Percentiles rank a stretch among this genome's conserved stretches.
These are phyloP conservation scores for Euphorbia lathyris DNA, from an alignment of 345 rosid genomes.

Conservation along the genomic window DNA sequence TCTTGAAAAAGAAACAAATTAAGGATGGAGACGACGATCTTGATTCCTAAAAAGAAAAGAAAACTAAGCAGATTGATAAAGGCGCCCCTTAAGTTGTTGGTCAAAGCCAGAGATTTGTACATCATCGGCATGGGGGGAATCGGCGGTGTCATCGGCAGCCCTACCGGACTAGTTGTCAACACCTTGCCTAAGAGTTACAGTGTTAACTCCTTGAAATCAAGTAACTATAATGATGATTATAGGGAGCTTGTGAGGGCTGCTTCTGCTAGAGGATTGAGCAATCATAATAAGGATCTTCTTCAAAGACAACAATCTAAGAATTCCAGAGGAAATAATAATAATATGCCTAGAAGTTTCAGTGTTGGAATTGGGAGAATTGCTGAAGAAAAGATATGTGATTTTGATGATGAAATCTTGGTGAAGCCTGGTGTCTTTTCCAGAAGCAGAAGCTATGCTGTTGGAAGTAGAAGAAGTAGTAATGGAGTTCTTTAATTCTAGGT, in stretches of 20 bases:
- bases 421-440: slow-evolving; percentile 23
- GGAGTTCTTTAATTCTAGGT: slow-evolving; percentile 4
- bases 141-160: slow-evolving; percentile 40
- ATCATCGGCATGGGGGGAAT: slow-evolving; percentile 44
- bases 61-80: slow-evolving; percentile 40
- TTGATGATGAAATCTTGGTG: slow-evolving; percentile 35
- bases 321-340: background rate
- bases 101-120: slow-evolving; percentile 53
- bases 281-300: background rate
- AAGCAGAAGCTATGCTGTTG: slow-evolving; percentile 45
- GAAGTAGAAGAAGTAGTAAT: slow-evolving; percentile 8
- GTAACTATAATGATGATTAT: slow-evolving; percentile 29
- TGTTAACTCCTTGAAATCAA: slow-evolving; percentile 31
- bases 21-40: slow-evolving; percentile 20
- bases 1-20: background rate
- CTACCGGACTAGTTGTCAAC: slow-evolving; percentile 33
- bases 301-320: background rate
- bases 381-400: slow-evolving; percentile 59
- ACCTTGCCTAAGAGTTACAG: slow-evolving; percentile 51
- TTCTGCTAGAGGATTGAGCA: slow-evolving; percentile 33
- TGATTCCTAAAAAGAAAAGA: slow-evolving; percentile 17
- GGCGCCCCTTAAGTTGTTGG: slow-evolving; percentile 43
- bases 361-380: slow-evolving; percentile 66
- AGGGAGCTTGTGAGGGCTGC: slow-evolving; percentile 51
- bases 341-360: slow-evolving; percentile 38